Percentiles rank a stretch among this genome's conserved stretches.
phyloP scores from a whole-genome alignment of 495 filamentous ascomycete species.

The Evansstolkia leycettana region DNA sequence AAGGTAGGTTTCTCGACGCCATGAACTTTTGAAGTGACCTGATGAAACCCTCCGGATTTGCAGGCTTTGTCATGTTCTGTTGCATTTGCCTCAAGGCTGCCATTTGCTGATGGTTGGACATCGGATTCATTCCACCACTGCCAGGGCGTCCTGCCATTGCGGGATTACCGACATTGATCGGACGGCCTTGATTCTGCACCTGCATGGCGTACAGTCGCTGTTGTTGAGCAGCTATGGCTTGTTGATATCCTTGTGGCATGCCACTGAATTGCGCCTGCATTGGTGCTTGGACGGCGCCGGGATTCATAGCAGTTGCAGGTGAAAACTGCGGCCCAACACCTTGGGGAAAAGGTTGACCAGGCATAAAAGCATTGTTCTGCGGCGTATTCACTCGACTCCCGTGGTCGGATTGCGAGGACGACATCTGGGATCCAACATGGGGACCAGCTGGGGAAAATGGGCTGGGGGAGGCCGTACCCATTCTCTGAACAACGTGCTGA shows the following conservation, averaged over 20 bases:
- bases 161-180: slow-evolving; percentile 48
- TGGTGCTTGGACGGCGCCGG: slow-evolving; percentile 17
- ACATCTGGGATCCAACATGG: slow-evolving; percentile 63
- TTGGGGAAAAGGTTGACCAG: slow-evolving; percentile 42
- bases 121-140: slow-evolving; percentile 28
- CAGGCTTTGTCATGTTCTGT: slow-evolving; percentile 48
- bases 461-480: slow-evolving; percentile 83
- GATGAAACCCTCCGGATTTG: slow-evolving; percentile 59
- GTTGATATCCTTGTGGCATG: slow-evolving; percentile 39
- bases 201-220: slow-evolving; percentile 43
- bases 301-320: slow-evolving; percentile 25
- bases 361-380: slow-evolving; percentile 55
- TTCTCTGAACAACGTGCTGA: slow-evolving; percentile 54
- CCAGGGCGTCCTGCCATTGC: slow-evolving; percentile 29
- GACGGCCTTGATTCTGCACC: slow-evolving; percentile 48
- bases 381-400: slow-evolving; percentile 61
- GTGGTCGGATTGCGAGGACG: slow-evolving; percentile 68
- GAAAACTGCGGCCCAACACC: slow-evolving; percentile 47
- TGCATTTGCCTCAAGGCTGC: slow-evolving; percentile 43
- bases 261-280: slow-evolving; percentile 30
- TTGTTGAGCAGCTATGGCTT: slow-evolving; percentile 32
- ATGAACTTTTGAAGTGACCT: slow-evolving; percentile 63
- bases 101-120: slow-evolving; percentile 35
- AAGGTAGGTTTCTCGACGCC: slow-evolving; percentile 49
- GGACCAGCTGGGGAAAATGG: slow-evolving; percentile 76